Evolutionary conservation across 2,329 filamentous ascomycete genomes (phyloP).

Genomic region (Trichoderma endophyticum): DNA sequence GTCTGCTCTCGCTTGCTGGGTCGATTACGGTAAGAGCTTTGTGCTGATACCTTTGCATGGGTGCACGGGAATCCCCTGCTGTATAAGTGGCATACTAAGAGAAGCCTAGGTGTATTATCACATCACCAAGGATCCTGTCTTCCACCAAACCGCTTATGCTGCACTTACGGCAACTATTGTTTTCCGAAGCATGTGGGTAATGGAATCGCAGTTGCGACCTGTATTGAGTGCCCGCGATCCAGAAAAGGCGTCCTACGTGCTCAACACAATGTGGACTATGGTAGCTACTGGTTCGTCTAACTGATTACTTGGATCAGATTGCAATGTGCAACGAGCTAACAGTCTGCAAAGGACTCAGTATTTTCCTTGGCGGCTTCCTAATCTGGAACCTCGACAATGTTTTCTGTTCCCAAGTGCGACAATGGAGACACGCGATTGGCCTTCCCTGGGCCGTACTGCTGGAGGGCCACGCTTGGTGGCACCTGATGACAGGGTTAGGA

Average conservation of each 20-base stretch:
- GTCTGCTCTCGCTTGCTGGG: constrained; percentile 53
- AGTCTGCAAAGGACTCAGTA: constrained; percentile 40
- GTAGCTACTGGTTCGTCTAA: constrained; percentile 49
- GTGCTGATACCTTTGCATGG: neutral
- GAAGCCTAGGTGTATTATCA: constrained; percentile 58
- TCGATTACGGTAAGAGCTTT: constrained; percentile 66
- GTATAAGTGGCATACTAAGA: neutral
- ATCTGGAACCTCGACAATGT: constrained; percentile 79
- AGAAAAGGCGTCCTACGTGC: constrained; percentile 45
- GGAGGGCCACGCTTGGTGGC: constrained; percentile 60
- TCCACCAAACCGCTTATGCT: constrained; percentile 79
- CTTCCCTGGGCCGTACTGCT: constrained; percentile 78
- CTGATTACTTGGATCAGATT: neutral
- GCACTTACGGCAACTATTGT: constrained; percentile 68
- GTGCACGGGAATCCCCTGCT: neutral
- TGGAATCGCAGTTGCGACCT: constrained; percentile 53
- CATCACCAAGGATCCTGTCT: constrained; percentile 74
- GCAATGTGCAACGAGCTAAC: neutral
- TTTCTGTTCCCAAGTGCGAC: constrained; percentile 64
- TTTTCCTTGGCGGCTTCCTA: constrained; percentile 72
- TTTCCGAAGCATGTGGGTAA: constrained; percentile 71
- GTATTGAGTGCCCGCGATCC: constrained; percentile 44
- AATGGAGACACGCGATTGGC: constrained; percentile 64
- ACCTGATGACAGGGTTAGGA: constrained; percentile 69
- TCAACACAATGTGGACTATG: constrained; percentile 72